These are phyloP conservation scores for Physcia stellaris DNA, from an alignment of 495 filamentous ascomycete genomes.

Conservation along the genomic window DNA sequence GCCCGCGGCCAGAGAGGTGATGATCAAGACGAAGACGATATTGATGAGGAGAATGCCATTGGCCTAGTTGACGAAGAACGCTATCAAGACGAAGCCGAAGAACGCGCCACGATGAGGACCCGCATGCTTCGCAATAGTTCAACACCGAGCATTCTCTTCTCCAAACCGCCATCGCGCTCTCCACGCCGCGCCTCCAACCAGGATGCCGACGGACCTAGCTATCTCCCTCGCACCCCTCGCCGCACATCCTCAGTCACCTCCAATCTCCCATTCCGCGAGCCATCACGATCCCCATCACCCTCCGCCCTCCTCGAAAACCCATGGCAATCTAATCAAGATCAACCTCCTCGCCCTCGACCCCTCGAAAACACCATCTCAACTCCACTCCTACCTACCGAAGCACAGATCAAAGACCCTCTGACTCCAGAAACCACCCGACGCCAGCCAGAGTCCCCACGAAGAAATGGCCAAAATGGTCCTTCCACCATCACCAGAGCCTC, in stretches of 20 bases:
- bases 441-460: constrained; percentile 2
- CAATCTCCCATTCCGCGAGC: neutral
- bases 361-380: constrained; percentile 10
- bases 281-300: constrained; percentile 1
- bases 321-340: constrained; percentile 5
- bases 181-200: constrained; percentile 9
- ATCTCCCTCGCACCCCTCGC: constrained; percentile 1
- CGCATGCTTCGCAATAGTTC: neutral
- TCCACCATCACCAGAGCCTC: constrained; percentile 10
- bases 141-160: constrained; percentile 8
- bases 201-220: neutral
- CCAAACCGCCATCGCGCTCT: constrained; percentile 2
- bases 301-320: constrained; percentile 6
- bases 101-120: neutral
- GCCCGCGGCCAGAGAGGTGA: constrained; percentile 30
- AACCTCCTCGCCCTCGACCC: constrained; percentile 5
- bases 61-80: constrained; percentile 30
- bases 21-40: constrained; percentile 29
- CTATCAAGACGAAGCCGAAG: constrained; percentile 27
- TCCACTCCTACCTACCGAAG: constrained; percentile 18
- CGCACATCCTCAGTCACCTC: constrained; percentile 6
- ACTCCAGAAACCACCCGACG: constrained; percentile 2
- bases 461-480: constrained; percentile 11
- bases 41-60: constrained; percentile 35
- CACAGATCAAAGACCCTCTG: constrained; percentile 21